Percentiles rank a stretch among this genome's conserved stretches.
Conservation (phyloP, 78 protist species). For the Anaeramoeba flamelloides region DNA sequence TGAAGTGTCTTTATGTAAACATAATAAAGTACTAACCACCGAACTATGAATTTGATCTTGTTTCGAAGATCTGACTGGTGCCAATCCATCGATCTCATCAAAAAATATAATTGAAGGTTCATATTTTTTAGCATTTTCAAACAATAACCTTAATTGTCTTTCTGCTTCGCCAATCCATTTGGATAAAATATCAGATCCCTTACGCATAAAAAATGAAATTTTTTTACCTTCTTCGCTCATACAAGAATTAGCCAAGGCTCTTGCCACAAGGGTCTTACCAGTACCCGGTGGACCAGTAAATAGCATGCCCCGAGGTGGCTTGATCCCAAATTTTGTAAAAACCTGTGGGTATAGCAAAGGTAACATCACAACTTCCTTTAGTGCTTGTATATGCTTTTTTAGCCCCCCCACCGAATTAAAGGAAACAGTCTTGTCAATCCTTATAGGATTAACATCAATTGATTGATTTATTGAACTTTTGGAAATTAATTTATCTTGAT, state of each 20-base stretch:
- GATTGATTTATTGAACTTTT: no score
- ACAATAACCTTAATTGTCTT: no score
- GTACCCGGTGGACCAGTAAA: neutral
- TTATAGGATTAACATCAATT: no score
- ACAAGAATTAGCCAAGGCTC: neutral
- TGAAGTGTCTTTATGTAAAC: no score
- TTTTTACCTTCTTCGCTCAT: slow-evolving; percentile 6
- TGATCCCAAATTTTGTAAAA: neutral
- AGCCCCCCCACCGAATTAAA: no score
- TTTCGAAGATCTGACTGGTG: no score
- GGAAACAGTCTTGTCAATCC: no score
- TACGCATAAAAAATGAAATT: slow-evolving; percentile 78
- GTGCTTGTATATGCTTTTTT: neutral
- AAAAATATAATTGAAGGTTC: no score
- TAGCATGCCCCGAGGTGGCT: neutral
- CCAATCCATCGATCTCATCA: no score
- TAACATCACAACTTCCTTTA: neutral
- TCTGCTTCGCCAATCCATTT: no score
- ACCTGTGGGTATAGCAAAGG: neutral
- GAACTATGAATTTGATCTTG: slow-evolving; percentile 62
- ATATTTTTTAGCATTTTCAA: no score
- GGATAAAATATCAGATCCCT: slow-evolving; percentile 65
- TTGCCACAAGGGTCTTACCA: neutral
- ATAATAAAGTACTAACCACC: slow-evolving; percentile 61
- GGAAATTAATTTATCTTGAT: no score